Evolutionary conservation across 768 basidiomycete genomes (phyloP).

Genomic region (Rhodotorula paludigena): DNA sequence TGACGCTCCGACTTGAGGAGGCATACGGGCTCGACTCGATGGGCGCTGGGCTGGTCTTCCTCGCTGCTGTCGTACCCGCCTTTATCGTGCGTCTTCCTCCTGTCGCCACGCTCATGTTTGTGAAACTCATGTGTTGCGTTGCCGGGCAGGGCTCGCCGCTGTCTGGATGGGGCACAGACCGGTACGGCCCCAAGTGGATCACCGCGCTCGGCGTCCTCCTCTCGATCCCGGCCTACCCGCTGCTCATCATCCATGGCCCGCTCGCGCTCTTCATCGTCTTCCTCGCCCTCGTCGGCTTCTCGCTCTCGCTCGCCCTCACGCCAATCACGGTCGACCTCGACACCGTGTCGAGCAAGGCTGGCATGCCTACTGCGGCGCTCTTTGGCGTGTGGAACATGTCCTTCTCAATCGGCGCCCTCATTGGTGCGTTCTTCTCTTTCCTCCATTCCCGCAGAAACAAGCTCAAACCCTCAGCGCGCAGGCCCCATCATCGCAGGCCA

Average conservation of each 20-base stretch:
- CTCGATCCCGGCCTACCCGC: constrained; percentile 13
- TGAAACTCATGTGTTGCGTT: not conserved
- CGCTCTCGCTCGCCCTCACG: not conserved
- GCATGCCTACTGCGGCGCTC: not conserved
- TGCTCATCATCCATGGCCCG: constrained; percentile 29
- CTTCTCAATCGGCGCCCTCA: not conserved
- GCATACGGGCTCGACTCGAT: constrained; percentile 8
- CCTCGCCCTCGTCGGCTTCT: constrained; percentile 14
- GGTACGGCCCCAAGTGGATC: constrained; percentile 28
- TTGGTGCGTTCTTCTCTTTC: not conserved
- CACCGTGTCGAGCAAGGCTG: not conserved
- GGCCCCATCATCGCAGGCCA: not conserved
- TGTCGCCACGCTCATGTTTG: too few species aligned
- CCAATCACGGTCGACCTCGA: not conserved
- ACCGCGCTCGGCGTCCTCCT: constrained; percentile 8
- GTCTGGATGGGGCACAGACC: constrained; percentile 15
- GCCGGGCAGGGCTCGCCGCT: constrained; percentile 1
- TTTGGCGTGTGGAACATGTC: not conserved
- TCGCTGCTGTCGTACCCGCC: constrained; percentile 15
- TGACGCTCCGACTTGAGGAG: constrained; percentile 28
- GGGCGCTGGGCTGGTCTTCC: constrained; percentile 30
- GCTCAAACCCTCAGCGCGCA: constrained; percentile 13
- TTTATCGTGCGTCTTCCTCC: constrained; percentile 17
- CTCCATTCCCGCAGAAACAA: not conserved
- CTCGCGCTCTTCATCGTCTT: constrained; percentile 32